A percentile compares a stretch with the other conserved stretches of the same genome.
These are phyloP conservation scores for Colletotrichum sp. DNA, from an alignment of 2,329 filamentous ascomycete genomes.

Conservation along the genomic window DNA sequence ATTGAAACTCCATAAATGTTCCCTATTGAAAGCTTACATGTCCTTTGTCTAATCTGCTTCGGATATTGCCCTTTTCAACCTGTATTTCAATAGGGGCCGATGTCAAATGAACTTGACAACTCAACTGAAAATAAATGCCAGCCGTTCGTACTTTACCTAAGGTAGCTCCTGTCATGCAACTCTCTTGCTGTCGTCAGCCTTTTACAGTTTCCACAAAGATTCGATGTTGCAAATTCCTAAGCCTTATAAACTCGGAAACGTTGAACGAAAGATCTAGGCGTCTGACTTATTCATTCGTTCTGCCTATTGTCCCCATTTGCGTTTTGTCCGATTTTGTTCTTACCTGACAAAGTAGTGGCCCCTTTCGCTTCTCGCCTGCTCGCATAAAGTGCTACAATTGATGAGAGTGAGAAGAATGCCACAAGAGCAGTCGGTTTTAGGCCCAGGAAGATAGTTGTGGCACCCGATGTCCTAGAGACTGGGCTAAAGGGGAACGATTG, in stretches of 20 bases:
- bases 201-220: not conserved
- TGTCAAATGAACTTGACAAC: rapidly evolving
- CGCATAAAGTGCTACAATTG: not conserved
- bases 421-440: not conserved
- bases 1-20: no score
- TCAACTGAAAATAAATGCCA: not conserved
- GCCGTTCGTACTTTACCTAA: not conserved
- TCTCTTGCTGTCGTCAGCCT: no score
- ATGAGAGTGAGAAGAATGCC: not conserved
- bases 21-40: no score
- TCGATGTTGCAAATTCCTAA: not conserved
- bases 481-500: not conserved
- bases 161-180: not conserved
- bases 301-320: not conserved
- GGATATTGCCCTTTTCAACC: no score
- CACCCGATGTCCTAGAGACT: not conserved
- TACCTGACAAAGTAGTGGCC: no score
- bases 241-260: not conserved
- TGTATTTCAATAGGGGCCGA: rapidly evolving
- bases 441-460: not conserved
- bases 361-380: not conserved
- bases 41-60: no score
- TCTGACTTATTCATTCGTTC: not conserved
- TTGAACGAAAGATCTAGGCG: not conserved
- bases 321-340: no score